Percentiles rank a stretch among this genome's conserved stretches.
phyloP scores from a whole-genome alignment of 139 green algal species.

The Yamagishiella unicocca region DNA sequence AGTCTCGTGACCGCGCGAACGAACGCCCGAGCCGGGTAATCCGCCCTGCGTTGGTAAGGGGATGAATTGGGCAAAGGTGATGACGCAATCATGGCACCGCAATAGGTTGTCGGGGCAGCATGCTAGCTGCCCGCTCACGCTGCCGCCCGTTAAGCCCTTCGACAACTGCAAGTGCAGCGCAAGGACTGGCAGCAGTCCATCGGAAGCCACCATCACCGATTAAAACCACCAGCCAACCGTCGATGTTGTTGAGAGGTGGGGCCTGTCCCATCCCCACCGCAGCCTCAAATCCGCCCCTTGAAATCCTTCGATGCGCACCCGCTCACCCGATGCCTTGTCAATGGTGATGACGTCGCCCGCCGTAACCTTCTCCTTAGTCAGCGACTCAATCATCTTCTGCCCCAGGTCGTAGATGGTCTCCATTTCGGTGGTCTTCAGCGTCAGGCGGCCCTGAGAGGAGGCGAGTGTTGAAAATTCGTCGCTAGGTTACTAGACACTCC shows the following conservation, averaged over 20 bases:
- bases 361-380: conserved; percentile 93
- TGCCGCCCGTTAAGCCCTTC: too few relatives aligned
- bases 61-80: neutral
- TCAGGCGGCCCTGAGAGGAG: conserved; percentile 91
- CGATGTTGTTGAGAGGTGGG: too few relatives aligned
- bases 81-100: too few relatives aligned
- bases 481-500: too few relatives aligned
- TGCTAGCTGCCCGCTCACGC: too few relatives aligned
- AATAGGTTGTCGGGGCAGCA: too few relatives aligned
- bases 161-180: too few relatives aligned
- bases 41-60: conserved; percentile 61
- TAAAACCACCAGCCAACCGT: too few relatives aligned
- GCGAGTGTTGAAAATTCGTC: neutral
- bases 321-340: conserved; percentile 91
- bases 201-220: too few relatives aligned
- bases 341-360: conserved; percentile 97
- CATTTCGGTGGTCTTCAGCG: conserved; percentile 99
- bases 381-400: conserved; percentile 91
- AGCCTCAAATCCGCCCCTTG: neutral
- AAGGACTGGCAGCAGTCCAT: too few relatives aligned
- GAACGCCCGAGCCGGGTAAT: conserved; percentile 94
- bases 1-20: conserved; percentile 95
- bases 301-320: neutral
- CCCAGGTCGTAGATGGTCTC: conserved; percentile 99
- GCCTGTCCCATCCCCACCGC: too few relatives aligned